Conservation (phyloP, 106 monocot genomes). For the Ottelia alismoides region DNA sequence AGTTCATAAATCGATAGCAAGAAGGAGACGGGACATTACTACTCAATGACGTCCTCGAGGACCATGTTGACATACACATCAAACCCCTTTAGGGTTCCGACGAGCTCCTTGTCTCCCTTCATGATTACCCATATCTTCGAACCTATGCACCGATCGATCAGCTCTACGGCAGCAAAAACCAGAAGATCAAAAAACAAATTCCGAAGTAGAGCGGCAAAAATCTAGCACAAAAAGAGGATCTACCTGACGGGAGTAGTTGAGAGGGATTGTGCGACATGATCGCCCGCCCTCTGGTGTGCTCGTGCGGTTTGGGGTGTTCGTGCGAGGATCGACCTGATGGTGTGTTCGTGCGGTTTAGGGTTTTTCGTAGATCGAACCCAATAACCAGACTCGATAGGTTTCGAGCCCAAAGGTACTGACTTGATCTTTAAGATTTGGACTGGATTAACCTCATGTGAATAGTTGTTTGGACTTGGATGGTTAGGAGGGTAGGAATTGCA, state of each 20-base stretch:
- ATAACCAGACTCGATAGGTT: too few species aligned
- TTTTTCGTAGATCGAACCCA: too few species aligned
- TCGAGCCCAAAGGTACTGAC: too few species aligned
- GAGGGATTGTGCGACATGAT: too few species aligned
- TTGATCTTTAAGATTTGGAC: too few species aligned
- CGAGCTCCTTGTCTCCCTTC: conserved; percentile 99
- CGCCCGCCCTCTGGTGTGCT: too few species aligned
- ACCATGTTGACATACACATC: conserved; percentile 99
- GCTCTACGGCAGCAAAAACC: conserved; percentile 27
- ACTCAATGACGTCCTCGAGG: conserved; percentile 99
- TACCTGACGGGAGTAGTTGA: conserved; percentile 39
- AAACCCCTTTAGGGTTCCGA: conserved; percentile 89
- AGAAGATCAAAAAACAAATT: neutral
- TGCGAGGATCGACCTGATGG: too few species aligned
- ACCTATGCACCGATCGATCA: conserved; percentile 97
- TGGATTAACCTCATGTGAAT: too few species aligned
- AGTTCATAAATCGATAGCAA: neutral
- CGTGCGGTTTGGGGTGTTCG: too few species aligned
- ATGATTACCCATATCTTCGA: conserved; percentile 99
- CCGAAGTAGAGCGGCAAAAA: neutral
- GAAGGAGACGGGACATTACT: conserved; percentile 28
- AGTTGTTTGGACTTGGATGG: too few species aligned
- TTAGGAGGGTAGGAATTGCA: too few species aligned
- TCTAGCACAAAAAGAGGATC: neutral
- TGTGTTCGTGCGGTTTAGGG: too few species aligned